Percentiles rank a stretch among this genome's conserved stretches.
These are phyloP conservation scores for Schizochytrium sp. DNA, from an alignment of 108 stramenopile genomes.

Conservation along the genomic window DNA sequence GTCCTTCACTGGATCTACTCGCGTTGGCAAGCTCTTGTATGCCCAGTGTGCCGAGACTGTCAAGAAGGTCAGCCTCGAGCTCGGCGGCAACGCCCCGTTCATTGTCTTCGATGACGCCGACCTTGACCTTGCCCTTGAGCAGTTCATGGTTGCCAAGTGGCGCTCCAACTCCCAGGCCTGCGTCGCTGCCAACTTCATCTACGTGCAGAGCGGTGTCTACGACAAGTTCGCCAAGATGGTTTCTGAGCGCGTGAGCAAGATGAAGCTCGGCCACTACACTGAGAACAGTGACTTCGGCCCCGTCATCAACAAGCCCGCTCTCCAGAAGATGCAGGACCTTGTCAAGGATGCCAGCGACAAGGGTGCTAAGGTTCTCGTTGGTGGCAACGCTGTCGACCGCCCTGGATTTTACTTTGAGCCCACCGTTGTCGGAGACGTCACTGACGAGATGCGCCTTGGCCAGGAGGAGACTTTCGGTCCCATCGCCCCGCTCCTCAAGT, in stretches of 20 bases:
- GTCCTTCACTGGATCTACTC: slow-evolving; percentile 91
- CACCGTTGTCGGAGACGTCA: slow-evolving; percentile 86
- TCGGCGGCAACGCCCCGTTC: slow-evolving; percentile 92
- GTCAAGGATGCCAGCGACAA: slow-evolving; percentile 83
- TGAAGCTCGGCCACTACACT: slow-evolving; percentile 82
- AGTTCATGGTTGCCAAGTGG: slow-evolving; percentile 86
- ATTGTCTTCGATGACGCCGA: slow-evolving; percentile 92
- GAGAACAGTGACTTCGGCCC: slow-evolving; percentile 83
- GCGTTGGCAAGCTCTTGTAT: slow-evolving; percentile 87
- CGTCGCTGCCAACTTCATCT: slow-evolving; percentile 90
- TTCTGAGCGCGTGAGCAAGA: slow-evolving; percentile 66
- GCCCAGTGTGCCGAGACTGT: slow-evolving; percentile 78
- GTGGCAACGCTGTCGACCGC: slow-evolving; percentile 77
- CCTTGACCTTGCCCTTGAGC: slow-evolving; percentile 83
- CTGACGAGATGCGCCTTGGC: slow-evolving; percentile 59
- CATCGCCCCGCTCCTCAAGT: slow-evolving; percentile 70
- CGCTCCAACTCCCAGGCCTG: slow-evolving; percentile 94
- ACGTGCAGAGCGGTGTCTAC: slow-evolving; percentile 83
- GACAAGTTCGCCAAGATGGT: slow-evolving; percentile 82
- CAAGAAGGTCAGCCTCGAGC: slow-evolving; percentile 81
- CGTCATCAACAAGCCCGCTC: slow-evolving; percentile 80
- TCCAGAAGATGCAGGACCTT: slow-evolving; percentile 75
- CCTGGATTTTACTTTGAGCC: slow-evolving; percentile 85
- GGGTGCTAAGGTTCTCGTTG: slow-evolving; percentile 81
- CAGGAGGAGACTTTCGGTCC: slow-evolving; percentile 84